These are phyloP conservation scores for Penicillium simplicissimum DNA, from an alignment of 495 filamentous ascomycete species.

Conservation along the genomic window DNA sequence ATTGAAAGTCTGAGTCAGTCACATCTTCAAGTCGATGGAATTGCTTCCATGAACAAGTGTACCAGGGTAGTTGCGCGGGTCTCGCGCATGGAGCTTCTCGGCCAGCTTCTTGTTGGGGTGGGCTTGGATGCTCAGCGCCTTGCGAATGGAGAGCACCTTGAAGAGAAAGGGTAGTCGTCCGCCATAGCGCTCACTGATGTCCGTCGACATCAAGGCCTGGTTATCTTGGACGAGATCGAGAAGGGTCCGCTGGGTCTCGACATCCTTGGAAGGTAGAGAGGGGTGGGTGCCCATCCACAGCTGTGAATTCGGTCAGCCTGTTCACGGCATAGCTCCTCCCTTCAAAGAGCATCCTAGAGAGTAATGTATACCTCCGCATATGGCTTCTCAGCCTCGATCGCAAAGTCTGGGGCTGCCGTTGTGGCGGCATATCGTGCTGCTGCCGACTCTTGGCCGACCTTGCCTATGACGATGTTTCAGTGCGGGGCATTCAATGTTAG, in stretches of 20 bases:
- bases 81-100: slow-evolving; percentile 79
- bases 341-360: slow-evolving; percentile 15
- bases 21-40: background rate
- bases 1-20: background rate
- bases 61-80: slow-evolving; percentile 92
- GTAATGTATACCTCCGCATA: slow-evolving; percentile 73
- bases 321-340: background rate
- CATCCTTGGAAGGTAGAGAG: slow-evolving; percentile 87
- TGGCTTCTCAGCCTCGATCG: slow-evolving; percentile 72
- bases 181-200: slow-evolving; percentile 70
- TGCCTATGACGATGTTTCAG: slow-evolving; percentile 50
- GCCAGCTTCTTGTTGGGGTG: slow-evolving; percentile 98
- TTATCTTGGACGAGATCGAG: slow-evolving; percentile 91
- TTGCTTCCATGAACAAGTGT: slow-evolving; percentile 9
- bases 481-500: slow-evolving; percentile 25
- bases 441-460: slow-evolving; percentile 73
- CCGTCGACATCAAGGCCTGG: slow-evolving; percentile 70
- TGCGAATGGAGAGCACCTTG: slow-evolving; percentile 92
- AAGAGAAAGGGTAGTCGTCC: slow-evolving; percentile 91
- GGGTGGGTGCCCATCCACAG: slow-evolving; percentile 99
- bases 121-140: slow-evolving; percentile 94
- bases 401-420: slow-evolving; percentile 67
- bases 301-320: slow-evolving; percentile 45
- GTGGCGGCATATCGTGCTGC: slow-evolving; percentile 76
- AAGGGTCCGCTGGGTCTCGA: slow-evolving; percentile 79